Evolutionary conservation across 2,329 filamentous ascomycete species (phyloP).

Genomic region (Cladosporium sp.): DNA sequence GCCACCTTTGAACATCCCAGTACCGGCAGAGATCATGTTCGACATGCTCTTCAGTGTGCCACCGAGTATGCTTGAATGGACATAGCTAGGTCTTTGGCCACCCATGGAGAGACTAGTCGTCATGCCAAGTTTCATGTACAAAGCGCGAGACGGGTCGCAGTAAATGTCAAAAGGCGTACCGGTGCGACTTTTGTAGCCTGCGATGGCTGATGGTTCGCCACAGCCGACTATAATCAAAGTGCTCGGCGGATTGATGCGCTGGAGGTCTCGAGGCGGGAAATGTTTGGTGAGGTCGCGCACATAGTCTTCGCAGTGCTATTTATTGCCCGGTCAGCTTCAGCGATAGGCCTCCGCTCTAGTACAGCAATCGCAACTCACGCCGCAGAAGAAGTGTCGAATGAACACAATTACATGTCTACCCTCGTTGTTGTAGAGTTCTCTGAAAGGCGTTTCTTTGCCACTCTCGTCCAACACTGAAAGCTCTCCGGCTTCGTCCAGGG

Average conservation of each 20-base stretch:
- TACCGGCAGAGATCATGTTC: conserved; percentile 21
- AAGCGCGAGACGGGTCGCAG: conserved; percentile 27
- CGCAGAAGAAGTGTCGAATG: conserved; percentile 39
- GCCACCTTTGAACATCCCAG: conserved; percentile 24
- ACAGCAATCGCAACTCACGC: conserved; percentile 22
- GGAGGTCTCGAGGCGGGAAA: conserved; percentile 21
- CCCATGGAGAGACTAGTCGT: conserved; percentile 21
- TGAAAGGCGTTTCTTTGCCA: conserved; percentile 25
- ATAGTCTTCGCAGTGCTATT: conserved; percentile 32
- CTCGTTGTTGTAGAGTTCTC: conserved; percentile 21
- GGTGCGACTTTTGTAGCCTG: conserved; percentile 28
- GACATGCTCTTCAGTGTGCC: conserved; percentile 20
- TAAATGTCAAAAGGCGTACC: conserved; percentile 29
- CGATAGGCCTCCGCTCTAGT: neutral
- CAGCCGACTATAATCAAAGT: conserved; percentile 32
- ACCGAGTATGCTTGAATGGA: conserved; percentile 20
- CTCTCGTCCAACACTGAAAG: conserved; percentile 24
- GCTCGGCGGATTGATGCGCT: conserved; percentile 21
- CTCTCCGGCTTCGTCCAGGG: conserved; percentile 20
- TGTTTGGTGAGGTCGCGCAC: conserved; percentile 24
- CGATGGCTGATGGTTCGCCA: conserved; percentile 28
- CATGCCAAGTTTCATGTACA: conserved; percentile 32
- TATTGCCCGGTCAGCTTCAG: conserved; percentile 8
- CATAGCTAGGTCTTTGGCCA: conserved; percentile 26
- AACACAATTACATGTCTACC: conserved; percentile 32